Base-by-base conservation (phyloP, 192 early-diverging fungal species). In the Mortierella alpina region DNA sequence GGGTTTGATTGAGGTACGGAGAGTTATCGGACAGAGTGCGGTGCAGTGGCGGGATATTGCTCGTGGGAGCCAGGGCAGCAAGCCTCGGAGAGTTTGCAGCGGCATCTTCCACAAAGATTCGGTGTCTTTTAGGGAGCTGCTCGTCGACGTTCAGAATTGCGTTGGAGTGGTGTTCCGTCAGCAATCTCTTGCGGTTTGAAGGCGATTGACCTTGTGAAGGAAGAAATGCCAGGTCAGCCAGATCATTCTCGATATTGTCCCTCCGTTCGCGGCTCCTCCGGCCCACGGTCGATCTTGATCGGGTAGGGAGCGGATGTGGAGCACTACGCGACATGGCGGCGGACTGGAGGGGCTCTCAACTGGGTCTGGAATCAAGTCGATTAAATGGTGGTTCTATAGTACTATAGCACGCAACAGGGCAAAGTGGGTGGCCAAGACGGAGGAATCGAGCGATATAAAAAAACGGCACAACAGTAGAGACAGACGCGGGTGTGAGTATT, bases 11-110 rank as follows among this genome's bases (percentile, higher is more conserved):
- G 18, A 76, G 66, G 50, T 69, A 64, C 2, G 74, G 63, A 14
- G 74, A 76, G 45, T 69, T 76, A 47, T 76, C 74, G 6, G 74
- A 76, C 15, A 76, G 67, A 8, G 74, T 69, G 20, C 74, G 74
- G 60, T 76, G 74, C 17, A 68, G 47, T 42, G 67, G 53, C 45
- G 74, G 40, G 52, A 62, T 52, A 53, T 65, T 48, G 39, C 45
- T 42, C 44, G 54, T 42, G 20, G 72, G 53, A 11, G 58, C 7
- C 17, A 58, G 12, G 44, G 23, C 39, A 23, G 42, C 41, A 31
- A 39, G 20, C 17, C 22, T 55, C 45, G 56, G 56, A 17, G 45
- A 47, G 56, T 31, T 31, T 45, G 41, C 42, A 41, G 40, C 9
- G 18, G n/a, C 61, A 54, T 73, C 71, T 18, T 63, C 67, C 6